Percentiles rank a stretch among this genome's conserved stretches.
phyloP scores from a whole-genome alignment of 768 basidiomycete species.

The Lactifluus echinatus region DNA sequence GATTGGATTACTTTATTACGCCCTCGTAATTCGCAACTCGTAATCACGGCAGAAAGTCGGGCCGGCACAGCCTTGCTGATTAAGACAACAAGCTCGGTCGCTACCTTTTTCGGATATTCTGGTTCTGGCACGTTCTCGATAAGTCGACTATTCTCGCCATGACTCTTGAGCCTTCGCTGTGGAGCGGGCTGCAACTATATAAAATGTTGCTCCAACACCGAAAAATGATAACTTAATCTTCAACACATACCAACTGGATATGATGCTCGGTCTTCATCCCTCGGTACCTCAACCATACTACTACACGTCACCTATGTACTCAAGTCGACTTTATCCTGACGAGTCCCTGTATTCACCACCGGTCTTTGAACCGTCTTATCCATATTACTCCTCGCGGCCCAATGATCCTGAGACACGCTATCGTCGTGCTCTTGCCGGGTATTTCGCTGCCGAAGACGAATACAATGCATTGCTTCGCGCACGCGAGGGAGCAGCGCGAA shows the following conservation, averaged over 20 bases:
- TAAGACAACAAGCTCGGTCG: neutral
- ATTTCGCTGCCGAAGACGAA: conserved; percentile 11
- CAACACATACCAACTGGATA: neutral
- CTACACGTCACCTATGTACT: neutral
- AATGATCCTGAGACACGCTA: conserved; percentile 5
- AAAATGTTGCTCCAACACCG: neutral
- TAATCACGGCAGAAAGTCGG: too few species aligned
- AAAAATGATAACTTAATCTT: neutral
- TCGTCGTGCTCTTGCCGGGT: conserved; percentile 11
- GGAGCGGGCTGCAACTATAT: neutral
- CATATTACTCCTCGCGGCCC: neutral
- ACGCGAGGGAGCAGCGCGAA: neutral
- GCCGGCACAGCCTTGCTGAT: neutral
- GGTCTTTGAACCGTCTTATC: neutral
- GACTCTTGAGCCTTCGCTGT: neutral
- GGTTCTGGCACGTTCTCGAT: conserved; percentile 8
- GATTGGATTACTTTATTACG: too few species aligned
- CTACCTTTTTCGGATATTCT: neutral
- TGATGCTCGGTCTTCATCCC: conserved; percentile 1
- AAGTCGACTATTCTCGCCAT: neutral
- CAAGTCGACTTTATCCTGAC: neutral
- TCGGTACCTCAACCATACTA: neutral
- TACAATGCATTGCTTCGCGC: neutral
- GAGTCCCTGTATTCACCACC: neutral
- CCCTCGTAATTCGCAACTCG: too few species aligned